These are phyloP conservation scores for Dissoconium aciculare DNA, from an alignment of 2,329 filamentous ascomycete genomes.

Conservation along the genomic window DNA sequence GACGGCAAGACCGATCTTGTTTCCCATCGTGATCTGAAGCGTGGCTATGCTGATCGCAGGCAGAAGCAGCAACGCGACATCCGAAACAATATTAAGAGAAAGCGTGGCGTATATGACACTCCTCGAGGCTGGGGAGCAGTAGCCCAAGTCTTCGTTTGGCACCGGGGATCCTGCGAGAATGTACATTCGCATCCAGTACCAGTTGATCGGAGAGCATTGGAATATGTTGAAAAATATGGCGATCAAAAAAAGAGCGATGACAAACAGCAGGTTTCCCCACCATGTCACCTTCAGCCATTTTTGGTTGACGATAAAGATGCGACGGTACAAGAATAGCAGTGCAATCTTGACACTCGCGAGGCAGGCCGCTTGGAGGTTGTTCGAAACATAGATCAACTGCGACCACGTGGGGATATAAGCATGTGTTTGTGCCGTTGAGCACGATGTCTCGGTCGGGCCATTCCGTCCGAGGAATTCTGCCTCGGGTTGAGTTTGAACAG, in stretches of 20 bases:
- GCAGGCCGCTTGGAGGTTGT: not conserved
- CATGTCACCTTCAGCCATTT: not conserved
- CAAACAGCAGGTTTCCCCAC: not conserved
- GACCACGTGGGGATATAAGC: too few relatives aligned
- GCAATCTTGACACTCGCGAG: not conserved
- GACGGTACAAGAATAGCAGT: not conserved
- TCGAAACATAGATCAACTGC: not conserved
- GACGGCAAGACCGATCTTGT: not conserved
- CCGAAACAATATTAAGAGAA: not conserved
- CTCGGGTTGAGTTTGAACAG: not conserved
- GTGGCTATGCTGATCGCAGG: not conserved
- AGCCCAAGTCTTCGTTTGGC: not conserved
- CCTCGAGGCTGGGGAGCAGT: not conserved
- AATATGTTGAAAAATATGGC: not conserved
- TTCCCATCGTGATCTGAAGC: not conserved
- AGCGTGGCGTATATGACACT: not conserved
- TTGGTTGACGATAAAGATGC: not conserved
- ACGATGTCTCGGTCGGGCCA: not conserved
- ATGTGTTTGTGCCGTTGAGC: too few relatives aligned
- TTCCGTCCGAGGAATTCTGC: too few relatives aligned
- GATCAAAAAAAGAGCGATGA: not conserved
- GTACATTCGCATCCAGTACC: not conserved
- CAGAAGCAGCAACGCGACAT: not conserved
- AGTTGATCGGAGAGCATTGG: not conserved
- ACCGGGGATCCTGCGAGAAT: not conserved